Base-by-base conservation (phyloP, 331 rosid species). In the Malus hybrid region DNA sequence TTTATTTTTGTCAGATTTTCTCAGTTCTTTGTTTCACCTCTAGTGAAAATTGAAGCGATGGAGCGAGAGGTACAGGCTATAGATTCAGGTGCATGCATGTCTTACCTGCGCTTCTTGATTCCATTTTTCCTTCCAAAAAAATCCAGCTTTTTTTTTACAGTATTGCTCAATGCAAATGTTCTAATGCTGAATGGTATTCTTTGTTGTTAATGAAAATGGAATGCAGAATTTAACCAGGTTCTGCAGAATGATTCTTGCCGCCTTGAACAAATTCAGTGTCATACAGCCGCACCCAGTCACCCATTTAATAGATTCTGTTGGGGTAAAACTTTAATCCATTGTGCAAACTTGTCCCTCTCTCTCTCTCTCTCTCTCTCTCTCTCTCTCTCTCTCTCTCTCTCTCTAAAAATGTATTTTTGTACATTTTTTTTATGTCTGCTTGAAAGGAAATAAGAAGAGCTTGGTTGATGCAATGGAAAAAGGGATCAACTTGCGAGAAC, bases 11-110 rank as follows among this genome's bases (percentile, higher is more conserved):
- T 79, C 88, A 94, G 99, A 83, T 94, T 94, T 82, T 94, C 99
- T 74, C 96, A 82, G 87, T 94, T 94, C 89, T 94, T 94, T 82
- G 86, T 92, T 77, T 94, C 99, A 76, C 99, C 97, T 44, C 87
- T 94, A 54, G 96, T 94, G 48, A 94, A 94, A 86, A 76, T 6
- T 79, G 97, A 94, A 75, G 99, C 97, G 67, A 92, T 92, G 97
- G 99, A 92, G 73, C 86, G 99, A 80, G 99, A 94, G 84, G 90
- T 94, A 64, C 99, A 86, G 62, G 97, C 99, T 42, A 90, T 94
- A 79, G 97, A 94, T 88, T 94, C 99, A 83, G 99, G 99, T 94
- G 65, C 80, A 50, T 75, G 57, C 56, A 31, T 75, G 60, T 86
- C 67, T 69, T 55, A 71, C 73, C 77, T 66, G 4, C 59, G 28